These are phyloP conservation scores for Cladophialophora chaetospira DNA, from an alignment of 2,329 filamentous ascomycete species.

Conservation along the genomic window DNA sequence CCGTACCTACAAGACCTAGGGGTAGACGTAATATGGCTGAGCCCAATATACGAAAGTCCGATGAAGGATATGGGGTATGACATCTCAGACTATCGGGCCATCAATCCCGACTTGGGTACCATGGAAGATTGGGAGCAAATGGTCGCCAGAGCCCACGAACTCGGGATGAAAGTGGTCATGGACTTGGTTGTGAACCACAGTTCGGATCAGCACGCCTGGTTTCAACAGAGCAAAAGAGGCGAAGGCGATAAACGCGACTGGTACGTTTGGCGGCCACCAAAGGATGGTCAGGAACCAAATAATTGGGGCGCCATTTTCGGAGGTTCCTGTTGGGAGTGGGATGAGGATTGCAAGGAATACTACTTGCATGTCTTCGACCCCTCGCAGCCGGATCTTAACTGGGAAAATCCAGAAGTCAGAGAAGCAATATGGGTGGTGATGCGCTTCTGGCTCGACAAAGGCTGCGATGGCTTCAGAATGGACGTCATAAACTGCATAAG, in stretches of 20 bases:
- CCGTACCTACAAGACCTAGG: slow-evolving; percentile 37
- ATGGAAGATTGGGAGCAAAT: slow-evolving; percentile 65
- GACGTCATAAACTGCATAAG: slow-evolving; percentile 44
- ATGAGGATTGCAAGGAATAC: slow-evolving; percentile 46
- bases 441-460: slow-evolving; percentile 72
- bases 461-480: slow-evolving; percentile 68
- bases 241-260: slow-evolving; percentile 57
- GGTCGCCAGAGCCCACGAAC: slow-evolving; percentile 59
- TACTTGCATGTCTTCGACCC: slow-evolving; percentile 71
- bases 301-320: slow-evolving; percentile 52
- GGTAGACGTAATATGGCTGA: slow-evolving; percentile 37
- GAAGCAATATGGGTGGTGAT: slow-evolving; percentile 68
- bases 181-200: slow-evolving; percentile 79
- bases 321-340: slow-evolving; percentile 32
- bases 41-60: slow-evolving; percentile 64
- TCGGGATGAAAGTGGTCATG: slow-evolving; percentile 70
- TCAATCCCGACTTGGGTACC: slow-evolving; percentile 66
- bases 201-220: slow-evolving; percentile 60
- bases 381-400: slow-evolving; percentile 76
- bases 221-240: slow-evolving; percentile 56
- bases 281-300: slow-evolving; percentile 61
- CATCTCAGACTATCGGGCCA: slow-evolving; percentile 66
- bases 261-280: slow-evolving; percentile 65
- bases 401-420: slow-evolving; percentile 66
- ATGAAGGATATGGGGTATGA: slow-evolving; percentile 70